Percentiles rank a stretch among this genome's conserved stretches.
These are phyloP conservation scores for Dalbergia cultrata DNA, from an alignment of 306 rosid genomes.

Conservation along the genomic window DNA sequence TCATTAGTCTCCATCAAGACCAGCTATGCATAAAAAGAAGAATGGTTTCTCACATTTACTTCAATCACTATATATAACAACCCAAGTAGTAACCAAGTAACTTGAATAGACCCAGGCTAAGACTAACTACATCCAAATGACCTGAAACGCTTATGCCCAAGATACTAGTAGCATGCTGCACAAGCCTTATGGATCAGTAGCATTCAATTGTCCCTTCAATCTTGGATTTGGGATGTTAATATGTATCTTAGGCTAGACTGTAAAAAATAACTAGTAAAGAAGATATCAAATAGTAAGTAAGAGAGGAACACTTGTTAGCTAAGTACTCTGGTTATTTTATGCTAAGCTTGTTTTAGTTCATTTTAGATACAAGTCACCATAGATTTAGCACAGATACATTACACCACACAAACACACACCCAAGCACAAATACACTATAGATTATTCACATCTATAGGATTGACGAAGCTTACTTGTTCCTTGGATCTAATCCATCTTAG, in stretches of 20 bases:
- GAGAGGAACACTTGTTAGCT: background rate
- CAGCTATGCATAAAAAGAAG: constrained; percentile 14
- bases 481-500: constrained; percentile 76
- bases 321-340: background rate
- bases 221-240: constrained; percentile 17
- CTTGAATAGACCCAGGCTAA: constrained; percentile 1
- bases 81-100: constrained; percentile 3
- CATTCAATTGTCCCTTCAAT: constrained; percentile 2
- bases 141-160: background rate
- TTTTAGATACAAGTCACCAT: constrained; percentile 2
- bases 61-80: constrained; percentile 16
- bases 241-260: background rate
- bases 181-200: background rate
- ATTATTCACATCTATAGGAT: constrained; percentile 23
- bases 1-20: background rate
- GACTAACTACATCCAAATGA: constrained; percentile 3
- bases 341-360: constrained; percentile 23
- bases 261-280: background rate
- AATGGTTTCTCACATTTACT: constrained; percentile 11
- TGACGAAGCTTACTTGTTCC: constrained; percentile 76
- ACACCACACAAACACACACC: background rate
- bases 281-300: background rate
- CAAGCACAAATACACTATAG: constrained; percentile 14
- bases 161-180: constrained; percentile 4
- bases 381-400: constrained; percentile 12